Conservation (phyloP, 2,329 filamentous ascomycete genomes). For the Diaporthe ilicicola region DNA sequence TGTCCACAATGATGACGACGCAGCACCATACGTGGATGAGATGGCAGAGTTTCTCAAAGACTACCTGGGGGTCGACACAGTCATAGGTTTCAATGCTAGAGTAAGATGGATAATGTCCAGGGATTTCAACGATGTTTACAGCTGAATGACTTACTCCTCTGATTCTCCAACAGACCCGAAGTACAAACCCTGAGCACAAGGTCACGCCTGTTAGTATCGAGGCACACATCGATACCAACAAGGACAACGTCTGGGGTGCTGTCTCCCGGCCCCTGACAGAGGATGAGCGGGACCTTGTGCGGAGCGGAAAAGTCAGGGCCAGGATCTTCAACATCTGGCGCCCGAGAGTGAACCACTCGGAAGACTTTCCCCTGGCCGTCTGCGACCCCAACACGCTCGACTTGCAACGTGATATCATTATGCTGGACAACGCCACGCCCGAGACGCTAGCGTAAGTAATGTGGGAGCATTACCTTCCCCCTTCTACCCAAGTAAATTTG, state of each 20-base stretch:
- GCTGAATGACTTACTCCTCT: neutral
- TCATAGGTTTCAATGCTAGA: slow-evolving; percentile 20
- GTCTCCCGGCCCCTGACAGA: slow-evolving; percentile 12
- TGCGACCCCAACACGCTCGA: slow-evolving; percentile 22
- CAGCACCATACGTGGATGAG: slow-evolving; percentile 12
- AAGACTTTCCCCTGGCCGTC: slow-evolving; percentile 20
- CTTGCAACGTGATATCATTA: neutral
- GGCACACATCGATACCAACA: slow-evolving; percentile 21
- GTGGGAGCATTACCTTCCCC: neutral
- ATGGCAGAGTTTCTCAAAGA: slow-evolving; percentile 1
- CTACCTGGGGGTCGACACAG: neutral
- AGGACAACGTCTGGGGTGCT: slow-evolving; percentile 17
- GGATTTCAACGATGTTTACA: neutral
- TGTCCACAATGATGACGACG: slow-evolving; percentile 2
- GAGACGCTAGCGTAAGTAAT: slow-evolving; percentile 21
- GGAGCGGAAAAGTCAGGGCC: slow-evolving; percentile 14
- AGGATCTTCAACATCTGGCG: slow-evolving; percentile 25
- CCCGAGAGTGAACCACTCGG: slow-evolving; percentile 13
- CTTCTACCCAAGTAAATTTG: neutral
- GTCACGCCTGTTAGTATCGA: slow-evolving; percentile 17
- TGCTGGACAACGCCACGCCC: slow-evolving; percentile 16
- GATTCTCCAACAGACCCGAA: neutral
- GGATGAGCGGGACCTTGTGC: slow-evolving; percentile 10
- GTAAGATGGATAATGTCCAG: neutral
- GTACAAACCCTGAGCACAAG: slow-evolving; percentile 17